Evolutionary conservation across 1,284 basidiomycete species (phyloP).

Genomic region (Ustilago trichophora): DNA sequence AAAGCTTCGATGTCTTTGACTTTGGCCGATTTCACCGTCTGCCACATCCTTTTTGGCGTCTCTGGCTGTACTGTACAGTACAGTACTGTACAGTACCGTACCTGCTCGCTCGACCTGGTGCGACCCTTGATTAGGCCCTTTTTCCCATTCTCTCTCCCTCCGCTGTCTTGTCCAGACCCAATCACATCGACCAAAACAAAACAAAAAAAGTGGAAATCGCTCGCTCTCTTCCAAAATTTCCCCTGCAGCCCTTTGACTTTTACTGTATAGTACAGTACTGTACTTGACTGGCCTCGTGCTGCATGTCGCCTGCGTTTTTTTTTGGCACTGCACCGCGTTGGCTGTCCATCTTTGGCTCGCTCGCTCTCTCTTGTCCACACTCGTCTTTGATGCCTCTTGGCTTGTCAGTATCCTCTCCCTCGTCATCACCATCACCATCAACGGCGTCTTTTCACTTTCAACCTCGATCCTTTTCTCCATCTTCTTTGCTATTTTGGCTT

Average conservation of each 20-base stretch:
- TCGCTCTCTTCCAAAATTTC: conserved; percentile 13
- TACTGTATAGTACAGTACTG: no score
- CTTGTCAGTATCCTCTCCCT: neutral
- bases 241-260: conserved; percentile 17
- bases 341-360: no score
- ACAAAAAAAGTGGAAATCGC: conserved; percentile 2
- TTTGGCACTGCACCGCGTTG: conserved; percentile 1
- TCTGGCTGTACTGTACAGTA: no score
- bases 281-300: conserved; percentile 2
- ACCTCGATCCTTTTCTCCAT: neutral
- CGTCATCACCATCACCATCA: conserved; percentile 1
- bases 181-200: conserved; percentile 13
- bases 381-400: neutral
- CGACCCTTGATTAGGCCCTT: conserved; percentile 15
- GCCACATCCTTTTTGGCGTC: no score
- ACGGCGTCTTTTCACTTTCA: conserved; percentile 9
- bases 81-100: no score
- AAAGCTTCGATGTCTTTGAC: neutral
- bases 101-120: neutral
- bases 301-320: conserved; percentile 1
- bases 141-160: neutral
- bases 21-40: conserved; percentile 6
- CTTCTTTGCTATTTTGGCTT: neutral
- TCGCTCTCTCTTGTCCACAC: no score
- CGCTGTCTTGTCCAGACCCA: no score